These are phyloP conservation scores for Aspergillus funiculosus DNA, from an alignment of 495 filamentous ascomycete genomes.

Conservation along the genomic window DNA sequence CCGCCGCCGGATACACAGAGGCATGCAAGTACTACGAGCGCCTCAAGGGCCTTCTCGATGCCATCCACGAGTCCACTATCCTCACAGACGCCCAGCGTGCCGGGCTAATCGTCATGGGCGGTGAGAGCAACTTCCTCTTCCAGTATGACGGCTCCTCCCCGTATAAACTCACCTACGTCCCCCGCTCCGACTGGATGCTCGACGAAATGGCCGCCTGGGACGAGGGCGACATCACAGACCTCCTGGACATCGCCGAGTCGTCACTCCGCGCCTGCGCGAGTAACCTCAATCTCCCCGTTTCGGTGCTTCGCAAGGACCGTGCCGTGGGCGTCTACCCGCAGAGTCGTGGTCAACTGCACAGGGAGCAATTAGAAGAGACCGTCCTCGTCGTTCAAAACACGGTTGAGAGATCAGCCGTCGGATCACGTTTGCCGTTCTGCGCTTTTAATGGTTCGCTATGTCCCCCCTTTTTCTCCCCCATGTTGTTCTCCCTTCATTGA, in stretches of 20 bases:
- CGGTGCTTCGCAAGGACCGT: slow-evolving; percentile 80
- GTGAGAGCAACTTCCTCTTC: slow-evolving; percentile 84
- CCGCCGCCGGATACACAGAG: slow-evolving; percentile 91
- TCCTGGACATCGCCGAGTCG: slow-evolving; percentile 82
- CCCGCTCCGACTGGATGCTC: slow-evolving; percentile 69
- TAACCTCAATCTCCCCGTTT: slow-evolving; percentile 69
- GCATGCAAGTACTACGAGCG: slow-evolving; percentile 76
- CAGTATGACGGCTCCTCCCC: slow-evolving; percentile 49
- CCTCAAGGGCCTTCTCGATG: slow-evolving; percentile 77
- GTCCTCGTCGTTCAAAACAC: slow-evolving; percentile 90
- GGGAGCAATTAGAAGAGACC: slow-evolving; percentile 92
- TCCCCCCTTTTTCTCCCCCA: not conserved
- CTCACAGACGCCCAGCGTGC: slow-evolving; percentile 60
- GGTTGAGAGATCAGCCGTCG: slow-evolving; percentile 70
- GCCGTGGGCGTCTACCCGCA: slow-evolving; percentile 82
- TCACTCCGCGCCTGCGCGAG: slow-evolving; percentile 72
- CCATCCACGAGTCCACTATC: slow-evolving; percentile 56
- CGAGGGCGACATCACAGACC: slow-evolving; percentile 65
- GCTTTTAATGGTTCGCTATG: slow-evolving; percentile 85
- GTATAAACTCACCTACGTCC: slow-evolving; percentile 50
- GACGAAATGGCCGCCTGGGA: slow-evolving; percentile 84
- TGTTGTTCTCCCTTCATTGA: not conserved
- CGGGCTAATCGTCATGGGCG: slow-evolving; percentile 86
- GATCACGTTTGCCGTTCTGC: slow-evolving; percentile 77
- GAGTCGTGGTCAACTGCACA: slow-evolving; percentile 56